Evolutionary conservation across 1,139 yeast species (phyloP).

Genomic region (Geotrichum candidum): DNA sequence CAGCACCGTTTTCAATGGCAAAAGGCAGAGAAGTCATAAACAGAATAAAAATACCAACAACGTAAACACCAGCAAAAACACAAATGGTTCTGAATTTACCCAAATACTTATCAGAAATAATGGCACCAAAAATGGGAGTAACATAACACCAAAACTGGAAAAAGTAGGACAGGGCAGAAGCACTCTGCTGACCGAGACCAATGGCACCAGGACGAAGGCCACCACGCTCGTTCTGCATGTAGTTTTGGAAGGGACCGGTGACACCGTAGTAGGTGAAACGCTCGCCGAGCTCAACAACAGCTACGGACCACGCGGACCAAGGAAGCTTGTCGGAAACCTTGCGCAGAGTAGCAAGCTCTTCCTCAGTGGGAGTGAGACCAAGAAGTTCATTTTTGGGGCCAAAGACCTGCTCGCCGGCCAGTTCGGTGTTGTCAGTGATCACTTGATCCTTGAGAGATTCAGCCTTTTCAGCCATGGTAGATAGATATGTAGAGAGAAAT

Average conservation of each 20-base stretch:
- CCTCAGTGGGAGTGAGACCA: slow-evolving; percentile 38
- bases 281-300: slow-evolving; percentile 74
- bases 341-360: slow-evolving; percentile 45
- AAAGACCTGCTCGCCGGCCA: slow-evolving; percentile 10
- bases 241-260: slow-evolving; percentile 70
- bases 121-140: slow-evolving; percentile 74
- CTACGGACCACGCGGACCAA: slow-evolving; percentile 59
- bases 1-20: slow-evolving; percentile 45
- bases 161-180: slow-evolving; percentile 69
- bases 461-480: neutral
- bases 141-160: slow-evolving; percentile 81
- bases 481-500: neutral
- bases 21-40: slow-evolving; percentile 68
- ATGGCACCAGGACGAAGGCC: slow-evolving; percentile 52
- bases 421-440: neutral
- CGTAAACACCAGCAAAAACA: slow-evolving; percentile 54
- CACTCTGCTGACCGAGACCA: slow-evolving; percentile 55
- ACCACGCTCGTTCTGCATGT: slow-evolving; percentile 48
- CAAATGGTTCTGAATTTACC: slow-evolving; percentile 70
- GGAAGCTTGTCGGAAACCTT: slow-evolving; percentile 41
- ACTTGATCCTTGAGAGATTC: neutral
- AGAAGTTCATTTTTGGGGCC: slow-evolving; percentile 13
- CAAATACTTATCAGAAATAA: slow-evolving; percentile 65
- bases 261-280: slow-evolving; percentile 82
- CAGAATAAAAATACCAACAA: slow-evolving; percentile 55